Base-by-base conservation (phyloP, 202 grass and related monocot genomes). In the Digitaria exilis region DNA sequence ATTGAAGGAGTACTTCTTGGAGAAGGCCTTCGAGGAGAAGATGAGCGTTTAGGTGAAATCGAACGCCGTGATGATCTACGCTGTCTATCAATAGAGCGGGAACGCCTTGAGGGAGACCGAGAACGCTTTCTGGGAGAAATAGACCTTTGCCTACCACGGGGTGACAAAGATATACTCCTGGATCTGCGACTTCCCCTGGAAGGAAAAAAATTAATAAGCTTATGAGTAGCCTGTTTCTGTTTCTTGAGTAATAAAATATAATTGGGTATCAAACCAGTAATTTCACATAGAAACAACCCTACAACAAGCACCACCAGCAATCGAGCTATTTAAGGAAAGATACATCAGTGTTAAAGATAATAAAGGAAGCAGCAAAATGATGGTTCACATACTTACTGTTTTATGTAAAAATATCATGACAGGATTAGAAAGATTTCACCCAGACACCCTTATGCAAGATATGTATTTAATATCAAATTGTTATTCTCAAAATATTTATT, bases 161-260 rank as follows among this genome's bases (percentile, higher is more conserved):
- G 92, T 2, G 92, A 97, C 41, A 80, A 15, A 58, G 95, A 97
- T 82, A n/a, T 78, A 41, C 86, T 95, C 67, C 75, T 88, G 80
- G 88, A 83, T 67, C 85, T 89, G 43, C 4, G 72, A 73, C 63
- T 57, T 84, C 86, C 87, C 76, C 93, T 95, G 79, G n/a, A 75
- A 65, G 28, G 18, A 58, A 43, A 55, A 57, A 35, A 37, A 50
- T 39, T 12, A 37, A 48, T 46, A 69, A 77, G 26, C 34, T 29
- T 64, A 71, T 65, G 14, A 86, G 68, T 22, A 79, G 15, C 10
- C 29, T 82, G 18, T 52, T 82, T 74, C 12, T 21, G 4, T 76
- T 37, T 72, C 2, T 49, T 34, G 44, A 14, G 43, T 49, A 65
- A 2, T 12, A 34, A 22, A 34, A 24, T 50, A 48, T 64, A 64